phyloP scores from a whole-genome alignment of 345 rosid species.

The Noccaea caerulescens region DNA sequence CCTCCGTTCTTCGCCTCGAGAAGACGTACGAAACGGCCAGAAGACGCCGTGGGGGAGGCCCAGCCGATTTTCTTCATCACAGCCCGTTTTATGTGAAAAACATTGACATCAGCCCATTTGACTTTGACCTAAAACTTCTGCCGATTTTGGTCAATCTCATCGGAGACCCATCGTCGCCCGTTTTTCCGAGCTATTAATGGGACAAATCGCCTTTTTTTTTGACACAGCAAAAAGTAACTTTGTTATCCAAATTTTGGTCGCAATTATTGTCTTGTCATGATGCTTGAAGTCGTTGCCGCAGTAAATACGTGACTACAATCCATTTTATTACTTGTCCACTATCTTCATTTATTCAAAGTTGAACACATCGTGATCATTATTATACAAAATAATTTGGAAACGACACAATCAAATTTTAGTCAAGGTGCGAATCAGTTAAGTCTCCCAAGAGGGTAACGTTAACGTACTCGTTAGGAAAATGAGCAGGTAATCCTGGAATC shows the following conservation, averaged over 20 bases:
- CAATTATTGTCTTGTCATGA: no score
- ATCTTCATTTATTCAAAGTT: background rate
- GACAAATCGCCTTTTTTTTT: no score
- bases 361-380: background rate
- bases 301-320: background rate
- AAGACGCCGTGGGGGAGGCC: constrained; percentile 38
- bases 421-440: constrained; percentile 12
- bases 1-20: constrained; percentile 56
- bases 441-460: constrained; percentile 57
- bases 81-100: no score
- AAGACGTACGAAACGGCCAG: constrained; percentile 49
- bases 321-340: background rate
- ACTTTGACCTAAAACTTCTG: no score
- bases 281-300: no score
- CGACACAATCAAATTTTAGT: background rate
- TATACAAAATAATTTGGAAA: constrained; percentile 11
- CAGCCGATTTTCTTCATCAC: no score
- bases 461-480: constrained; percentile 60
- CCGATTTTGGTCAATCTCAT: no score
- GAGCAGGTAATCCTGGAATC: constrained; percentile 67
- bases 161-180: no score
- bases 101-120: no score
- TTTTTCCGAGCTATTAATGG: no score
- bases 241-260: no score
- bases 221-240: no score